A percentile compares a stretch with the other conserved stretches of the same genome.
Evolutionary conservation across 2,329 filamentous ascomycete genomes (phyloP).

Genomic region (Shiraia bambusicola): DNA sequence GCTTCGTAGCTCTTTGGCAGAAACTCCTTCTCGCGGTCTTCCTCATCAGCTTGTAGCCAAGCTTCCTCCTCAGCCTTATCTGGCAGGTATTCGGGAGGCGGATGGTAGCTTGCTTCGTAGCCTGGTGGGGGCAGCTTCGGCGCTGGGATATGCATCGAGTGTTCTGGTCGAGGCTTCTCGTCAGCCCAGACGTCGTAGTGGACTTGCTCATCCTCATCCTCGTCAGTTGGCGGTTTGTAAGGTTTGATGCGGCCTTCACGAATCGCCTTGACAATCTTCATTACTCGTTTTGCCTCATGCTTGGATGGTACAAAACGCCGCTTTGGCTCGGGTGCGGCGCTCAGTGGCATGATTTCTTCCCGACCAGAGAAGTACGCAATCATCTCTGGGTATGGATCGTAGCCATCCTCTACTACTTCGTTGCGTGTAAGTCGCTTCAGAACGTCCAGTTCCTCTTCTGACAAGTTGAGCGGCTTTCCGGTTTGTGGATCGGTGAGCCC

Average conservation of each 20-base stretch:
- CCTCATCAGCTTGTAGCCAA: conserved; percentile 85
- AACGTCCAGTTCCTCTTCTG: conserved; percentile 83
- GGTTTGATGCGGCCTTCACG: conserved; percentile 91
- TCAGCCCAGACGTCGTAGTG: conserved; percentile 94
- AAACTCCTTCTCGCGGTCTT: conserved; percentile 88
- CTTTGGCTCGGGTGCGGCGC: conserved; percentile 93
- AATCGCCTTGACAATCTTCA: conserved; percentile 96
- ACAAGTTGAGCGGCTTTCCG: conserved; percentile 87
- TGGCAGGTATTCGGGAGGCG: conserved; percentile 89
- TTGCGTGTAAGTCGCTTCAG: conserved; percentile 86
- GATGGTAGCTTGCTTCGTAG: conserved; percentile 95
- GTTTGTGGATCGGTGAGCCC: conserved; percentile 92
- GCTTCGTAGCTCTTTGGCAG: conserved; percentile 80
- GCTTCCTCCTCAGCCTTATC: conserved; percentile 77
- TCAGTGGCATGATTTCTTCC: conserved; percentile 90
- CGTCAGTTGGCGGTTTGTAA: conserved; percentile 75
- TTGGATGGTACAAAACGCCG: conserved; percentile 94
- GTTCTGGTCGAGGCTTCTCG: conserved; percentile 76
- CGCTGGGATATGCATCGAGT: conserved; percentile 92
- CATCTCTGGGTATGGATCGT: conserved; percentile 90
- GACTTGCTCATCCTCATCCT: conserved; percentile 71
- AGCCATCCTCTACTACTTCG: conserved; percentile 81
- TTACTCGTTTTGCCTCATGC: conserved; percentile 92
- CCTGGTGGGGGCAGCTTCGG: conserved; percentile 91
- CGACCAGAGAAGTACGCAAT: conserved; percentile 93